phyloP scores from a whole-genome alignment of 371 early-diverging fungal genomes.

The Entomophthora muscae region DNA sequence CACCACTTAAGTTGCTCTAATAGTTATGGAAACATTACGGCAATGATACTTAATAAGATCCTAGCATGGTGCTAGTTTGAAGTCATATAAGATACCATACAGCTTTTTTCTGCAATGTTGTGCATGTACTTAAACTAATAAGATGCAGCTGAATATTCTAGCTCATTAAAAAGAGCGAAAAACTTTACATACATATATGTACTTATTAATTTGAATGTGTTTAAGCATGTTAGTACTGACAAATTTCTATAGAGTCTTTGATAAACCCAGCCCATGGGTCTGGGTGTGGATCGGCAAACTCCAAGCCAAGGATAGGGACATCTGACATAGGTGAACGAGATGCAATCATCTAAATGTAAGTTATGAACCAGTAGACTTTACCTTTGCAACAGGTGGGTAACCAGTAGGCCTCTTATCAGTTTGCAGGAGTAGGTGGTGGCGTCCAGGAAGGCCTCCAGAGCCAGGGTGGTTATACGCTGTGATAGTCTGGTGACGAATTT shows the following conservation, averaged over 20 bases:
- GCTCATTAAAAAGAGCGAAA: too few species aligned
- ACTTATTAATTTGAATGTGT: not conserved
- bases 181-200: too few species aligned
- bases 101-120: too few species aligned
- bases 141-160: too few species aligned
- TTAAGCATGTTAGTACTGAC: not conserved
- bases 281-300: not conserved
- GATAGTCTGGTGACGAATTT: not conserved
- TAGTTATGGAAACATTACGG: too few species aligned
- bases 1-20: too few species aligned
- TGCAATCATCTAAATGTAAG: not conserved
- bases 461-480: not conserved
- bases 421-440: not conserved
- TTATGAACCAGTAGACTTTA: not conserved
- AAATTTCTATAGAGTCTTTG: not conserved
- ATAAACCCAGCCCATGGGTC: not conserved
- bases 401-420: not conserved
- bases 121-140: too few species aligned
- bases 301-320: not conserved
- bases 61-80: too few species aligned
- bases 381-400: not conserved
- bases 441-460: not conserved
- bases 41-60: too few species aligned
- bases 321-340: not conserved
- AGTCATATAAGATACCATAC: too few species aligned